Evolutionary conservation across 148 eudicot genomes (phyloP), one percentile per base, ranked within the genome.

Genomic region (Vaccinium darrowii): DNA sequence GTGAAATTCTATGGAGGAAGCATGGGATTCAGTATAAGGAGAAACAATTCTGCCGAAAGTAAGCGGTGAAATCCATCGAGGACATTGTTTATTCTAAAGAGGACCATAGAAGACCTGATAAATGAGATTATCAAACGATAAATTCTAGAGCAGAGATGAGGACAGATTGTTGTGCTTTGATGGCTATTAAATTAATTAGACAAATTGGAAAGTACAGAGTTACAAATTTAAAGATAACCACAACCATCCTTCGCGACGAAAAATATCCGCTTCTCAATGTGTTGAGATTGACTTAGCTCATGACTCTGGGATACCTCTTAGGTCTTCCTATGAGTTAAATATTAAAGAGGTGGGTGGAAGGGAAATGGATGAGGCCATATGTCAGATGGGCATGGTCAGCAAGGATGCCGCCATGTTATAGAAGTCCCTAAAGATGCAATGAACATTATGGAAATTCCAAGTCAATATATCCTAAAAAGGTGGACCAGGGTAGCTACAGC

Each of bases 301-400:
- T 11, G 54, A 52, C 54, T 52, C 54, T 11, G 13, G 13, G 54
- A 52, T 52, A 52, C 54, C 11, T 52, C 10, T 52, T 52, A 52
- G 54, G 54, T 52, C 10, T 7, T 52, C 12, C 54, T 52, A 52
- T 52, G 54, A 52, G 76, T 33, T 33, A 30, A 30, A 30, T 30
- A 30, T 30, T 30, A 30, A 30, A 30, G 33, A 30, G 33, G 33
- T 30, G 33, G 33, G 33, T 30, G 33, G 33, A 30, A 30, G 33
- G 33, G n/a, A 78, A 78, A 52, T 78, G 36, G 81, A 36, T 3
- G 8, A 21, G 60, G 81, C 15, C 60, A n/a, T 78, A 78, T 78
- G 81, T 78, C 5, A 51, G 16, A 25, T 52, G 33, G 60, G 57
- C 60, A 50, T 78, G 81, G 81, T 78, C 81, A 21, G 81, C 80